phyloP scores from a whole-genome alignment of 2,329 filamentous ascomycete species.

The Pyricularia sp. region DNA sequence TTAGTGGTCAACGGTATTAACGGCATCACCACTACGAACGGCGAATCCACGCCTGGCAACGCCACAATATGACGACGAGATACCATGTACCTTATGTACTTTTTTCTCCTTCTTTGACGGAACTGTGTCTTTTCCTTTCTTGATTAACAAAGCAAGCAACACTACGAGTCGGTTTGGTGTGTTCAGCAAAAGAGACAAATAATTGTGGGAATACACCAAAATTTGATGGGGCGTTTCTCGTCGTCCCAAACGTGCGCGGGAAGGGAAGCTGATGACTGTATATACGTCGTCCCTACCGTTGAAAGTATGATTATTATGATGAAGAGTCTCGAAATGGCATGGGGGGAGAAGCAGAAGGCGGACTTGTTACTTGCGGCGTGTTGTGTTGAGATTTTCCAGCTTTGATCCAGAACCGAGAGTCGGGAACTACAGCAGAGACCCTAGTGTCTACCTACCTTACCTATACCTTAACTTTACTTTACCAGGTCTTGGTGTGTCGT shows the following conservation, averaged over 20 bases:
- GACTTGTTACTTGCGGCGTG: background rate
- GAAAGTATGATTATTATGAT: background rate
- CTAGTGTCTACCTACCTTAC: background rate
- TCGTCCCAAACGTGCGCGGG: background rate
- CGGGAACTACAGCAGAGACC: background rate
- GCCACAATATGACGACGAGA: background rate
- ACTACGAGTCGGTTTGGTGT: background rate
- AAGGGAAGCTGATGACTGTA: background rate
- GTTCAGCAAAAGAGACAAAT: background rate
- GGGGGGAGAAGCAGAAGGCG: background rate
- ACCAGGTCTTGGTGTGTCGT: background rate
- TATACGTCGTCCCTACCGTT: background rate
- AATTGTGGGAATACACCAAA: background rate
- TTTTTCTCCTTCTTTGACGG: background rate
- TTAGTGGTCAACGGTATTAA: conserved; percentile 16
- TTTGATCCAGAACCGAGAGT: background rate
- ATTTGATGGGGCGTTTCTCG: background rate
- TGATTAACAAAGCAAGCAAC: background rate
- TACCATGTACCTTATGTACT: background rate
- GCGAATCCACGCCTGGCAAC: conserved; percentile 6
- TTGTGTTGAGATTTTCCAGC: background rate
- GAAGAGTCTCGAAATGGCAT: background rate
- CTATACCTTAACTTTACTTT: background rate
- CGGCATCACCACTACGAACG: conserved; percentile 10
- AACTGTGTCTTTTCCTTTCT: background rate